Evolutionary conservation across 805 yeast species (phyloP).

Genomic region (Yamadazyma nakazawae): DNA sequence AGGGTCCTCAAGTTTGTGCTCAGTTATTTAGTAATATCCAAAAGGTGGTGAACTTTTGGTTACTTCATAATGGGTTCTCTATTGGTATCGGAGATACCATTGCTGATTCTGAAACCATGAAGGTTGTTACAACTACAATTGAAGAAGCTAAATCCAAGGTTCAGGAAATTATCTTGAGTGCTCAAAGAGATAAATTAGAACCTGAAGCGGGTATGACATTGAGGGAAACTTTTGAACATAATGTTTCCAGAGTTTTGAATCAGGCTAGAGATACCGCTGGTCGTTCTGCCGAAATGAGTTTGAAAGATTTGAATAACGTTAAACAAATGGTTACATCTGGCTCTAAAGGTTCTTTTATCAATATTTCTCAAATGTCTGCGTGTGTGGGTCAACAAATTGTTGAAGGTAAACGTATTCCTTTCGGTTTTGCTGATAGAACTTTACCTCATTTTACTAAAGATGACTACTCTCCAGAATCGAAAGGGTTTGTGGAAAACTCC

Average conservation of each 20-base stretch:
- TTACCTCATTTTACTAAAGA: constrained; percentile 98
- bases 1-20: constrained; percentile 89
- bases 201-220: constrained; percentile 99
- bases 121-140: constrained; percentile 87
- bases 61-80: constrained; percentile 93
- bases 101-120: constrained; percentile 97
- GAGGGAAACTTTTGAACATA: constrained; percentile 97
- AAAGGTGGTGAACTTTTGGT: constrained; percentile 94
- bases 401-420: constrained; percentile 98
- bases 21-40: constrained; percentile 88
- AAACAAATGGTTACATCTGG: constrained; percentile 99
- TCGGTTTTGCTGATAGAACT: constrained; percentile 94
- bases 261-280: constrained; percentile 99
- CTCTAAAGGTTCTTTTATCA: constrained; percentile 97
- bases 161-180: constrained; percentile 88
- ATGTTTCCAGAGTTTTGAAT: constrained; percentile 89
- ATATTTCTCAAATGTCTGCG: constrained; percentile 99
- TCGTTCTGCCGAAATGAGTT: constrained; percentile 94
- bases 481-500: constrained; percentile 97
- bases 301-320: constrained; percentile 91
- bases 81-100: constrained; percentile 99
- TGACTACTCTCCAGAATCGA: constrained; percentile 97
- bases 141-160: constrained; percentile 91
- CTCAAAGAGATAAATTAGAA: constrained; percentile 80
- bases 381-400: constrained; percentile 99